Conservation (phyloP, 495 filamentous ascomycete species). For the Corynascus novoguineensis region DNA sequence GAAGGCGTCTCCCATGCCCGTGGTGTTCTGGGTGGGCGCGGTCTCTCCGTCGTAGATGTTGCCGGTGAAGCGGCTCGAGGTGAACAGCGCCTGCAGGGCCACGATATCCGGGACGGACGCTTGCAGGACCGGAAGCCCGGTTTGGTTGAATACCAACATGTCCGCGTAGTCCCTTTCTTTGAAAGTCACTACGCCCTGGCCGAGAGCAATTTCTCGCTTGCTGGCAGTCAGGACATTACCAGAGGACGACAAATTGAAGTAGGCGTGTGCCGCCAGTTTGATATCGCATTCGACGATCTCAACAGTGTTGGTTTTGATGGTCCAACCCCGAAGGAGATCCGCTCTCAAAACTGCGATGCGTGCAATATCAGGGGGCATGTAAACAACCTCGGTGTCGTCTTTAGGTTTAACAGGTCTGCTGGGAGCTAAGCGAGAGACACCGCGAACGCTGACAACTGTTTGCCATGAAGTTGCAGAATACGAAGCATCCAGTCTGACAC, state of each 20-base stretch:
- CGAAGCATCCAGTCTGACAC: neutral
- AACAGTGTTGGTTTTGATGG: neutral
- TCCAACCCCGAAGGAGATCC: neutral
- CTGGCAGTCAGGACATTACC: neutral
- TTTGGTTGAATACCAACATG: neutral
- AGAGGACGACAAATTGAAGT: slow-evolving; percentile 7
- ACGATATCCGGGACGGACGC: neutral
- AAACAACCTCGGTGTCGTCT: neutral
- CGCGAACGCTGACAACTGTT: slow-evolving; percentile 5
- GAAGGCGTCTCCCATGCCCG: slow-evolving; percentile 13
- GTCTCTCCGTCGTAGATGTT: neutral
- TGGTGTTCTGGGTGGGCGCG: neutral
- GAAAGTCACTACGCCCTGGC: neutral
- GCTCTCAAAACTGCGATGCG: slow-evolving; percentile 9
- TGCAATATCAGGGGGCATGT: neutral
- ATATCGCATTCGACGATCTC: slow-evolving; percentile 5
- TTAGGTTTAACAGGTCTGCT: neutral
- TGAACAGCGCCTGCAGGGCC: slow-evolving; percentile 1
- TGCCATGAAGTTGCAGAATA: neutral
- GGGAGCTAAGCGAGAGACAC: neutral
- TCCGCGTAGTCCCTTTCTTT: neutral
- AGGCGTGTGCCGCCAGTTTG: slow-evolving; percentile 6
- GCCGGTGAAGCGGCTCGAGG: slow-evolving; percentile 5
- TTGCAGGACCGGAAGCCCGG: neutral
- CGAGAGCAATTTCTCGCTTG: neutral